Percentiles rank a stretch among this genome's conserved stretches.
These are phyloP conservation scores for Scedosporium apiospermum DNA, from an alignment of 2,329 filamentous ascomycete genomes.

Conservation along the genomic window DNA sequence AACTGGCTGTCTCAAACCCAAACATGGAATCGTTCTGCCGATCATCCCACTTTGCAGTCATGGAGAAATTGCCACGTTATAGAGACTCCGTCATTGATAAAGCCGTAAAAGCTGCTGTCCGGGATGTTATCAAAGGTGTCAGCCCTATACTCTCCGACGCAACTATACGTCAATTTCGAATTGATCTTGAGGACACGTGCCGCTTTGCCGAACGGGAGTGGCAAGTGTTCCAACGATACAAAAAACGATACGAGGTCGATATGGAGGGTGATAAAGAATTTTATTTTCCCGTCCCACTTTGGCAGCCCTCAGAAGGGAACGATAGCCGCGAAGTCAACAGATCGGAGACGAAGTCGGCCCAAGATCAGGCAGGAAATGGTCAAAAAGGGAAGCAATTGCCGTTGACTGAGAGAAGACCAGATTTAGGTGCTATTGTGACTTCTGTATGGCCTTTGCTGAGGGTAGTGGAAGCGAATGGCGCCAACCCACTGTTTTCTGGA, in stretches of 20 bases:
- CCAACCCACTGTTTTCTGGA: not conserved
- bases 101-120: not conserved
- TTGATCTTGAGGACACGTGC: not conserved
- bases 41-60: not conserved
- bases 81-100: not conserved
- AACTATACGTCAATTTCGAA: not conserved
- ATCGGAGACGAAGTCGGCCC: not conserved
- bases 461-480: not conserved
- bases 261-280: not conserved
- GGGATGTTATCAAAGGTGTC: not conserved
- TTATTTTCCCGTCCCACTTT: not conserved
- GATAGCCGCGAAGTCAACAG: not conserved
- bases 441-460: conserved; percentile 1
- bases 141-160: not conserved
- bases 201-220: not conserved
- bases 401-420: not conserved
- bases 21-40: not conserved
- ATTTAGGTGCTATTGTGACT: not conserved
- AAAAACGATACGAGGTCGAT: not conserved
- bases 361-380: not conserved
- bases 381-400: not conserved
- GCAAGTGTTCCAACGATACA: not conserved
- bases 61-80: not conserved
- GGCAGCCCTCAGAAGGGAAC: not conserved
- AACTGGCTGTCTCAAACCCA: not conserved